phyloP scores from a whole-genome alignment of 176 grass and related monocot genomes.

The Oryza officinalis region DNA sequence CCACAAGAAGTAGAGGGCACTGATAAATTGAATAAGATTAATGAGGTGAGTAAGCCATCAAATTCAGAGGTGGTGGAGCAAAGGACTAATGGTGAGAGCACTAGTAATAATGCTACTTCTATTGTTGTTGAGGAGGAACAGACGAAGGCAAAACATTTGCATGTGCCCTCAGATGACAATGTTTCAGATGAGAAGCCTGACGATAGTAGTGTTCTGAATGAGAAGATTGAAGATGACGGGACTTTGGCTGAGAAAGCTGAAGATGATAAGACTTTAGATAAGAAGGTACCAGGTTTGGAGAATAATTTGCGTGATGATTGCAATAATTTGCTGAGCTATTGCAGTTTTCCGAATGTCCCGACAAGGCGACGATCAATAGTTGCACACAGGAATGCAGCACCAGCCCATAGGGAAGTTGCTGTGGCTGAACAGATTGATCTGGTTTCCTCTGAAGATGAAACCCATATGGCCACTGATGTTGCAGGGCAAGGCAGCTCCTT shows the following conservation, averaged over 20 bases:
- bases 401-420: conserved; percentile 22
- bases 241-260: conserved; percentile 36
- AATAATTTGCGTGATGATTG: conserved; percentile 29
- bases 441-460: conserved; percentile 39
- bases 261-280: conserved; percentile 27
- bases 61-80: conserved; percentile 40
- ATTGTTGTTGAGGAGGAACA: conserved; percentile 31
- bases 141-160: conserved; percentile 37
- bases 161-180: conserved; percentile 25
- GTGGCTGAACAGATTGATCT: conserved; percentile 37
- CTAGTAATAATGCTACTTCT: conserved; percentile 27
- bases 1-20: conserved; percentile 31
- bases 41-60: conserved; percentile 50
- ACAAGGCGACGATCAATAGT: conserved; percentile 63
- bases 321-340: conserved; percentile 50
- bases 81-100: conserved; percentile 18
- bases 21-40: conserved; percentile 41
- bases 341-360: conserved; percentile 61
- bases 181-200: conserved; percentile 33
- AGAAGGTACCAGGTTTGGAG: conserved; percentile 32
- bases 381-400: conserved; percentile 47
- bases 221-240: conserved; percentile 42
- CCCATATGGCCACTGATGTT: conserved; percentile 38
- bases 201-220: conserved; percentile 34
- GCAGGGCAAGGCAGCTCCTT: conserved; percentile 31